Evolutionary conservation across 805 yeast species (phyloP).

Genomic region (Phaffomyces antillensis): DNA sequence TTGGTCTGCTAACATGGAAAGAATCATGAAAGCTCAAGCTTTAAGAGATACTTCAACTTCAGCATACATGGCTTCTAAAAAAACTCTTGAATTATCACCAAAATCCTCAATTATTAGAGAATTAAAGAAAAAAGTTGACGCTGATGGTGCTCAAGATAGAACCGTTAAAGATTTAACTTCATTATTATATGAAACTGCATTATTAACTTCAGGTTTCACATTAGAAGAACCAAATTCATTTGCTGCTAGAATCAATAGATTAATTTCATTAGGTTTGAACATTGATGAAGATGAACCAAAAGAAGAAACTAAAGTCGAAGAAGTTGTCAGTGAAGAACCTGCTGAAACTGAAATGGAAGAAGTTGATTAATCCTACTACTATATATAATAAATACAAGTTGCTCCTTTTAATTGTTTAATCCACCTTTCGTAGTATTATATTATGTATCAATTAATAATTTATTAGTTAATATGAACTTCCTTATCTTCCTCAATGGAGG

Average conservation of each 20-base stretch:
- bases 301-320: slow-evolving; percentile 61
- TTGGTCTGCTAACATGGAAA: slow-evolving; percentile 99
- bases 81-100: slow-evolving; percentile 98
- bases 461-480: slow-evolving; percentile 42
- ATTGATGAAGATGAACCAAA: slow-evolving; percentile 80
- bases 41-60: slow-evolving; percentile 98
- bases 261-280: slow-evolving; percentile 96
- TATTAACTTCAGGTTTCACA: slow-evolving; percentile 97
- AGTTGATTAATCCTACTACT: slow-evolving; percentile 61
- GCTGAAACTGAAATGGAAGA: slow-evolving; percentile 98
- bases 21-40: slow-evolving; percentile 99
- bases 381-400: too few relatives aligned
- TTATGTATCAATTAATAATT: too few relatives aligned
- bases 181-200: slow-evolving; percentile 93
- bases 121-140: slow-evolving; percentile 92
- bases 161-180: slow-evolving; percentile 97
- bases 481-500: slow-evolving; percentile 58
- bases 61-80: slow-evolving; percentile 98
- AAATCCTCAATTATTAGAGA: slow-evolving; percentile 91
- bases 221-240: slow-evolving; percentile 97
- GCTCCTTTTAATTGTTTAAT: too few relatives aligned
- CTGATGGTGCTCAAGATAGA: slow-evolving; percentile 96
- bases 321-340: slow-evolving; percentile 64
- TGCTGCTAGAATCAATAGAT: slow-evolving; percentile 96
- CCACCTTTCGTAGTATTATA: too few relatives aligned